Evolutionary conservation across 257 asterid species (phyloP).

Genomic region (Nicotiana tabacum): DNA sequence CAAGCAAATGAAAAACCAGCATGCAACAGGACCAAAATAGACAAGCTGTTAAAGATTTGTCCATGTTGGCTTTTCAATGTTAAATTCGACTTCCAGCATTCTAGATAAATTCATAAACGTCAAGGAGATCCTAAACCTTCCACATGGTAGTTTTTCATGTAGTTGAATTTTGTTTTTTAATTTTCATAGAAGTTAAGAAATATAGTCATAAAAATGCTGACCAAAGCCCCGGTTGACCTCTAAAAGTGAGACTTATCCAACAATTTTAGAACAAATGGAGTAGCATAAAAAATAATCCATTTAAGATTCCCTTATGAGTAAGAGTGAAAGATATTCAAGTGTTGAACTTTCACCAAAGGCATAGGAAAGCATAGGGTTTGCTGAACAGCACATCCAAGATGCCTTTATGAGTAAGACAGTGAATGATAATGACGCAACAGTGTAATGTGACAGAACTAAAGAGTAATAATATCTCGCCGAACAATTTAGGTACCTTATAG

Average conservation of each 20-base stretch:
- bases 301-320: too few relatives aligned
- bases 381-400: neutral
- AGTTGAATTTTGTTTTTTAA: neutral
- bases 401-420: neutral
- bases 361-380: neutral
- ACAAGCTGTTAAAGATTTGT: neutral
- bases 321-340: too few relatives aligned
- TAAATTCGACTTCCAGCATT: neutral
- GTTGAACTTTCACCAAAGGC: neutral
- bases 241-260: neutral
- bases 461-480: neutral
- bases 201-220: neutral
- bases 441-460: neutral
- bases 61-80: neutral
- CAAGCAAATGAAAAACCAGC: neutral
- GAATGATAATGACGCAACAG: neutral
- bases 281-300: neutral
- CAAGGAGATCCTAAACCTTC: neutral
- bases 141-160: neutral
- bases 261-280: neutral
- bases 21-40: neutral
- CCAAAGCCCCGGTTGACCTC: neutral
- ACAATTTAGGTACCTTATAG: constrained; percentile 59
- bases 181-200: neutral
- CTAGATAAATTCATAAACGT: neutral